Base-by-base conservation (phyloP, 2,329 filamentous ascomycete genomes). In the Colletotrichum coccodes region DNA sequence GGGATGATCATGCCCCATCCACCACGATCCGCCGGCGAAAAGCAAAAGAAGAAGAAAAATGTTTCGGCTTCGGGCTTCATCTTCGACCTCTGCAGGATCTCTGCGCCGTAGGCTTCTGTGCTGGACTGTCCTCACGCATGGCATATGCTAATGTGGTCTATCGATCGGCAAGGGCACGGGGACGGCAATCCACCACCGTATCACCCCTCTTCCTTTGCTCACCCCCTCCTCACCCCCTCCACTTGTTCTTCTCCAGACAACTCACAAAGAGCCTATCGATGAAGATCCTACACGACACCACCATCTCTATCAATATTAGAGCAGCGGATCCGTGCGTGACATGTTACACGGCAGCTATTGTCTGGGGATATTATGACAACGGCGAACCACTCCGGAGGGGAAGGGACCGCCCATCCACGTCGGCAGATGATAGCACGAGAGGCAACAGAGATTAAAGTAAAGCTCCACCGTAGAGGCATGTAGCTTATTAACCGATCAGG, bases 271-370 rank as follows among this genome's bases (percentile, higher is more conserved):
- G 61, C 44, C 54, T 21, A 54, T 54, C 66, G 40, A 65, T 66
- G 54, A 49, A 26, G 54, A 50, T 65, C 54, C 61, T 60, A 30
- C 61, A 64, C 49, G 21, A 49, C 42, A 30, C 49, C 66, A 59
- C 53, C 52, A 53, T 12, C n/a, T 44, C n/a, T 11, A 8, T 16
- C 34, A 7, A 23, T 5, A 38, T n/a, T 21, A 30, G 12, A 38
- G 18, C n/a, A 21, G 26, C 7, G 40, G 18, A 7, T 26, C 47
- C 21, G 49, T 44, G 54, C 38, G 26, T 38, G 46, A 14, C 12
- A 36, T 60, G 54, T 38, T 54, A 30, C 54, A 44, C 61, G 28
- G 54, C 54, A 66, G 49, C 32, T 28, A n/a, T 58, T 40, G 30
- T 32, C 30, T 34, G 34, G 28, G 34, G 53, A 49, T 30, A 16